phyloP scores from a whole-genome alignment of 371 early-diverging fungal species.

The Sporodiniella umbellata region DNA sequence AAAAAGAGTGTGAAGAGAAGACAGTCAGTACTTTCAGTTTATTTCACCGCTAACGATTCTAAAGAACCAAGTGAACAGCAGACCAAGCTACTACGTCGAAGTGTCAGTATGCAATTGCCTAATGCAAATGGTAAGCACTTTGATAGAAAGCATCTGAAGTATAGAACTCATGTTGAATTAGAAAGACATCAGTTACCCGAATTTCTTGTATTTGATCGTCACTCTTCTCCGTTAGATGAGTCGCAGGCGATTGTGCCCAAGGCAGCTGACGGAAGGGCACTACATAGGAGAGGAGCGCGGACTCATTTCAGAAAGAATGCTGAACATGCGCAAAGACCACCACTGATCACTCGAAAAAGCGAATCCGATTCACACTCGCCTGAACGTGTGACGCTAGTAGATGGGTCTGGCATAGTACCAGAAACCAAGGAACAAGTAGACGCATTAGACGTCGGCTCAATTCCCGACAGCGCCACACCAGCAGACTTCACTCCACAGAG shows the following conservation, averaged over 20 bases:
- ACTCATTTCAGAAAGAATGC: slow-evolving; percentile 23
- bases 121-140: slow-evolving; percentile 34
- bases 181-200: slow-evolving; percentile 26
- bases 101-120: slow-evolving; percentile 41
- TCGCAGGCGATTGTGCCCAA: slow-evolving; percentile 46
- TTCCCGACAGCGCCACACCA: no score
- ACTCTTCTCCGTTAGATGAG: slow-evolving; percentile 48
- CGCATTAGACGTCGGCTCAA: slow-evolving; percentile 9
- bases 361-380: slow-evolving; percentile 10
- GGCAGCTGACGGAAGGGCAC: slow-evolving; percentile 37
- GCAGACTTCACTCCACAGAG: no score
- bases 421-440: slow-evolving; percentile 8
- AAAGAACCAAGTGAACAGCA: slow-evolving; percentile 5
- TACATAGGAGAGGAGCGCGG: slow-evolving; percentile 49
- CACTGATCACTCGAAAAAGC: slow-evolving; percentile 9
- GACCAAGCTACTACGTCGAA: slow-evolving; percentile 31
- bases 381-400: slow-evolving; percentile 9
- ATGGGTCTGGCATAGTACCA: not conserved
- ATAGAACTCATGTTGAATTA: slow-evolving; percentile 1
- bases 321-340: not conserved
- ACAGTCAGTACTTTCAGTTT: slow-evolving; percentile 49
- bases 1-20: slow-evolving; percentile 32
- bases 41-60: slow-evolving; percentile 39
- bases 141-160: slow-evolving; percentile 1
- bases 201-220: slow-evolving; percentile 45